Percentiles rank a stretch among this genome's conserved stretches.
Evolutionary conservation across 768 basidiomycete species (phyloP).

Genomic region (Paxillus ammoniavirescens): DNA sequence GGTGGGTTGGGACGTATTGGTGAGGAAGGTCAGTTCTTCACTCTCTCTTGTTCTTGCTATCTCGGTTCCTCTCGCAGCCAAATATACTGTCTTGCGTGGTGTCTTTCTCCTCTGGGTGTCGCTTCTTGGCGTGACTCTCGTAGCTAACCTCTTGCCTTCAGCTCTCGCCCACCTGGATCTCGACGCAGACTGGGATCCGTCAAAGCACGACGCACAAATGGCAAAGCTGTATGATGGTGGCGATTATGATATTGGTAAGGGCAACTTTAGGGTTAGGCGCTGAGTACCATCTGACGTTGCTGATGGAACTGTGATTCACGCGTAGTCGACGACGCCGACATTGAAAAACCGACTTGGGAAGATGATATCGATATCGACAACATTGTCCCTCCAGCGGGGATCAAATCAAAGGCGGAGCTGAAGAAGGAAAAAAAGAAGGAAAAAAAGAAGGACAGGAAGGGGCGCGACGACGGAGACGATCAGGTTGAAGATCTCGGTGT

Average conservation of each 20-base stretch:
- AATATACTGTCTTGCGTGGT: no score
- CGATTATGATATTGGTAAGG: constrained; percentile 34
- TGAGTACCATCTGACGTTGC: background rate
- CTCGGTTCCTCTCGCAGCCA: background rate
- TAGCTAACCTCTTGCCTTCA: constrained; percentile 16
- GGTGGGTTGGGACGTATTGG: constrained; percentile 50
- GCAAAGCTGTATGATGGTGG: constrained; percentile 63
- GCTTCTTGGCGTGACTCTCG: no score
- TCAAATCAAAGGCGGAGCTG: constrained; percentile 24
- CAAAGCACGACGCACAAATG: constrained; percentile 83
- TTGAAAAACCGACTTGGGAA: constrained; percentile 85
- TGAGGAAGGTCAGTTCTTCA: constrained; percentile 22
- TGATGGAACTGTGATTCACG: background rate
- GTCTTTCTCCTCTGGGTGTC: no score
- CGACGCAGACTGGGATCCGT: constrained; percentile 92
- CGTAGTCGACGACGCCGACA: constrained; percentile 33
- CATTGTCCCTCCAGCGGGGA: constrained; percentile 41
- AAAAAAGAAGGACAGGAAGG: constrained; percentile 35
- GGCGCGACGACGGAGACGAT: constrained; percentile 39
- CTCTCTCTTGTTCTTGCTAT: background rate
- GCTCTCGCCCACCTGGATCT: constrained; percentile 74
- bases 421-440: constrained; percentile 50
- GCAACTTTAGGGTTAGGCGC: background rate
- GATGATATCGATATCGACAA: constrained; percentile 86
- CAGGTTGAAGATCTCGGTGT: constrained; percentile 46